A percentile compares a stretch with the other conserved stretches of the same genome.
Conservation (phyloP, 1,284 basidiomycete genomes). For the Sporisorium scitamineum region DNA sequence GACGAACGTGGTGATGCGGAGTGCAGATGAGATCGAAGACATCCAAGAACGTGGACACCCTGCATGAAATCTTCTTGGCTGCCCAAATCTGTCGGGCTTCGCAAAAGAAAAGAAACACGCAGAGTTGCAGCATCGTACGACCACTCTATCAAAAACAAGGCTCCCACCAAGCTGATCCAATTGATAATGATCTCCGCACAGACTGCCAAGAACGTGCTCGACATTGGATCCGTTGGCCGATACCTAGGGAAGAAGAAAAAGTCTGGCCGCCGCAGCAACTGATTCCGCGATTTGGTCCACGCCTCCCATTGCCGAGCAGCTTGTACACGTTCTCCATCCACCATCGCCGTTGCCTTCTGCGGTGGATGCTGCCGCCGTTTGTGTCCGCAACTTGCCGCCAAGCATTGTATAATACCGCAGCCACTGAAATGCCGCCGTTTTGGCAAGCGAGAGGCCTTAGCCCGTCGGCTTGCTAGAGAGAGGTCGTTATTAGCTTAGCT, state of each 20-base stretch:
- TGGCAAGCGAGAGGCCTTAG: slow-evolving; percentile 7
- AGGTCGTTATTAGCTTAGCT: neutral
- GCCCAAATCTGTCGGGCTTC: slow-evolving; percentile 14
- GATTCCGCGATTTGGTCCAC: neutral
- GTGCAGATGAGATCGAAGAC: slow-evolving; percentile 29
- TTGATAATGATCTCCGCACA: neutral
- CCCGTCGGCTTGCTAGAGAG: no score
- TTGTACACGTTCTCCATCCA: slow-evolving; percentile 27
- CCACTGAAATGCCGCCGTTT: slow-evolving; percentile 19
- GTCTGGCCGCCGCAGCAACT: no score
- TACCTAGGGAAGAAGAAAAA: no score
- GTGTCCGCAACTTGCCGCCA: slow-evolving; percentile 21
- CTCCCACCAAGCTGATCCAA: no score
- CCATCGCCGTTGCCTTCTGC: neutral
- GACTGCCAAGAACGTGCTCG: slow-evolving; percentile 8
- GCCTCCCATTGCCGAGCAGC: neutral
- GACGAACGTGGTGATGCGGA: slow-evolving; percentile 34
- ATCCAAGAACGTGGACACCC: slow-evolving; percentile 34
- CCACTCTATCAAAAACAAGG: neutral
- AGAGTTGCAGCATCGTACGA: slow-evolving; percentile 11
- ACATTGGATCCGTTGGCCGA: neutral
- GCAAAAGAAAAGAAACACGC: slow-evolving; percentile 6
- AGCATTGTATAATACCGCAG: slow-evolving; percentile 17
- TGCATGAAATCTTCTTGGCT: slow-evolving; percentile 27
- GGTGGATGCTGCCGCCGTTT: slow-evolving; percentile 13